phyloP scores from a whole-genome alignment of 2,329 filamentous ascomycete species.

The Colletotrichum shisoi region DNA sequence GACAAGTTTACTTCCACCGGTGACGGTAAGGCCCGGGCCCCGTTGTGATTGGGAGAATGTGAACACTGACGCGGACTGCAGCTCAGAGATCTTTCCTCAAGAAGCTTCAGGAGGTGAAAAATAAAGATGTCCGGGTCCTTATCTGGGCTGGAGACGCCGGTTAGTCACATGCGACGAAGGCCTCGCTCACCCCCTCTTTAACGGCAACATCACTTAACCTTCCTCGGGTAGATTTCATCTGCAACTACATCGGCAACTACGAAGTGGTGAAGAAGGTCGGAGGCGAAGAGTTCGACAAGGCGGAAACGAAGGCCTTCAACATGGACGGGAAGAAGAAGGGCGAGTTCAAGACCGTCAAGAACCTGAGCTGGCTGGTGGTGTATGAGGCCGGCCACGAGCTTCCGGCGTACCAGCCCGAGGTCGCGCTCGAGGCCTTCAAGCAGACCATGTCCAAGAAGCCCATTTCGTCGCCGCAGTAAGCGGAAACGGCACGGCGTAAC shows the following conservation, averaged over 20 bases:
- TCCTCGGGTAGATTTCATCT: constrained; percentile 58
- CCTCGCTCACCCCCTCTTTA: too few relatives aligned
- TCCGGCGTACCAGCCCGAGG: constrained; percentile 40
- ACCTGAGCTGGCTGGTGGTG: constrained; percentile 59
- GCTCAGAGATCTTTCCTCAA: constrained; percentile 56
- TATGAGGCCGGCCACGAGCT: constrained; percentile 56
- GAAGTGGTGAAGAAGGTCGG: constrained; percentile 44
- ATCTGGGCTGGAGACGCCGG: constrained; percentile 64
- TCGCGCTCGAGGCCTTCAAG: constrained; percentile 53
- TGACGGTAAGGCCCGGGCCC: constrained; percentile 45
- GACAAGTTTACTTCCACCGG: constrained; percentile 52
- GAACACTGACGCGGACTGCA: constrained; percentile 26
- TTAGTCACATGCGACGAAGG: constrained; percentile 34
- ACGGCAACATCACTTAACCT: neutral
- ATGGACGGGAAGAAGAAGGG: constrained; percentile 58
- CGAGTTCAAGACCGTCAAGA: constrained; percentile 59
- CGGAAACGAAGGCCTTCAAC: constrained; percentile 50
- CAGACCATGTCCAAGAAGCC: constrained; percentile 61
- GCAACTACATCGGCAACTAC: constrained; percentile 63
- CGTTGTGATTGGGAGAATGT: neutral
- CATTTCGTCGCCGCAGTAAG: constrained; percentile 42
- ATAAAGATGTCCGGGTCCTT: constrained; percentile 58
- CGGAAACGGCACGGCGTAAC: too few relatives aligned
- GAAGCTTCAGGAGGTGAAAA: constrained; percentile 55
- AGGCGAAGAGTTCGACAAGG: constrained; percentile 52